Percentiles rank a stretch among this genome's conserved stretches.
Evolutionary conservation across 148 eudicot species (phyloP).

Genomic region (Agrostemma githago): DNA sequence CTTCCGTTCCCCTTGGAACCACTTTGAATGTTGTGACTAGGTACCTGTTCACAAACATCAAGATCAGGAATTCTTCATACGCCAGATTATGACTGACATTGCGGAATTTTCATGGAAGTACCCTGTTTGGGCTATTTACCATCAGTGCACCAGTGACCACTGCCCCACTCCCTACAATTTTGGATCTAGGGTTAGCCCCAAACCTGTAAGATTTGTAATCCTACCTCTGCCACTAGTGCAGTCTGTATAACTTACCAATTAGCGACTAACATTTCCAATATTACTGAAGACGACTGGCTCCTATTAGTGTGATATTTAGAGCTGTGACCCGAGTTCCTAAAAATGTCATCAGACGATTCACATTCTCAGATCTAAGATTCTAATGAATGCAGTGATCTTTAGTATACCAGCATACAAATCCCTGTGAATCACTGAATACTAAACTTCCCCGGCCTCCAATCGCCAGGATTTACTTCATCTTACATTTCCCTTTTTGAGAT

Average conservation of each 20-base stretch:
- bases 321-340: not conserved
- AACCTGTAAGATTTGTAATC: not conserved
- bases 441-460: no score
- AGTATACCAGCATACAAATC: not conserved
- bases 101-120: not conserved
- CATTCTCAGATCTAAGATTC: not conserved
- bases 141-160: not conserved
- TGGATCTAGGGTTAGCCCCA: not conserved
- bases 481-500: no score
- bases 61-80: not conserved
- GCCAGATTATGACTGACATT: not conserved
- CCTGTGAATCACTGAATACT: not conserved
- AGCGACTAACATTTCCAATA: not conserved
- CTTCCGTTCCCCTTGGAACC: constrained; percentile 95
- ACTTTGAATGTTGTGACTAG: constrained; percentile 84
- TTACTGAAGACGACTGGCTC: not conserved
- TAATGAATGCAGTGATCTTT: not conserved
- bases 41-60: constrained; percentile 45
- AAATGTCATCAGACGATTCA: not conserved
- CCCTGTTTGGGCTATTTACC: not conserved
- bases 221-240: not conserved
- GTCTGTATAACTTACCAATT: not conserved
- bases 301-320: not conserved
- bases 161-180: not conserved
- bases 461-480: no score